A percentile compares a stretch with the other conserved stretches of the same genome.
These are phyloP conservation scores for Colletotrichum graminicola DNA, from an alignment of 2,329 filamentous ascomycete species.

Conservation along the genomic window DNA sequence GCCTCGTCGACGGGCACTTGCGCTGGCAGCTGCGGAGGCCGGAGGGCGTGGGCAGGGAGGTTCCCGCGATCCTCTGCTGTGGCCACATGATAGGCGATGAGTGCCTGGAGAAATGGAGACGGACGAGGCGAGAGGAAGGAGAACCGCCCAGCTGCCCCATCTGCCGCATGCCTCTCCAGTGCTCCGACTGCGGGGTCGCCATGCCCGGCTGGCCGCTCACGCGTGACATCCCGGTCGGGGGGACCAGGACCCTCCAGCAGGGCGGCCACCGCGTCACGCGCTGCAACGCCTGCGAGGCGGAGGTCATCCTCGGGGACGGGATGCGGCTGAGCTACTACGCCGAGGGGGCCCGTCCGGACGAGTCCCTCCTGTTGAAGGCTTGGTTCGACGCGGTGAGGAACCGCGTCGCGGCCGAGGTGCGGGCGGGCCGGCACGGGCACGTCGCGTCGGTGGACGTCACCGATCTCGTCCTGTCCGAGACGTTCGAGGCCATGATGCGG, in stretches of 20 bases:
- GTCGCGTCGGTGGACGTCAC: not conserved
- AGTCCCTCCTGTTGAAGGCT: not conserved
- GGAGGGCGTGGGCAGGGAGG: not conserved
- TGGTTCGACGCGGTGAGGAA: not conserved
- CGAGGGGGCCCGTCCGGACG: not conserved
- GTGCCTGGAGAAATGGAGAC: not conserved
- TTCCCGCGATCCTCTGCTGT: not conserved
- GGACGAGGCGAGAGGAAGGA: rapidly evolving
- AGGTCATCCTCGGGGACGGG: not conserved
- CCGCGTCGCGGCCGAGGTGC: not conserved
- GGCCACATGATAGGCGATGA: constrained; percentile 7
- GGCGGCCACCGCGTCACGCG: not conserved
- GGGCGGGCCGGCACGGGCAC: not conserved
- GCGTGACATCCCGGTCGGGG: not conserved
- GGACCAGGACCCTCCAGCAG: not conserved
- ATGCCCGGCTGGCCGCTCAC: not conserved
- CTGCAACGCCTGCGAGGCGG: not conserved
- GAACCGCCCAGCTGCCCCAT: not conserved
- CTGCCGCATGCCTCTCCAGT: not conserved
- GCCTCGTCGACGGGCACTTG: not conserved
- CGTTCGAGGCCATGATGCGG: not conserved
- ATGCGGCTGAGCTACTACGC: not conserved
- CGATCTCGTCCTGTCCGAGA: not conserved
- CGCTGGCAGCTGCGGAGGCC: not conserved
- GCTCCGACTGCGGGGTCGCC: not conserved